Conservation (phyloP, 352 stramenopile species). For the Thraustochytrium striatum region DNA sequence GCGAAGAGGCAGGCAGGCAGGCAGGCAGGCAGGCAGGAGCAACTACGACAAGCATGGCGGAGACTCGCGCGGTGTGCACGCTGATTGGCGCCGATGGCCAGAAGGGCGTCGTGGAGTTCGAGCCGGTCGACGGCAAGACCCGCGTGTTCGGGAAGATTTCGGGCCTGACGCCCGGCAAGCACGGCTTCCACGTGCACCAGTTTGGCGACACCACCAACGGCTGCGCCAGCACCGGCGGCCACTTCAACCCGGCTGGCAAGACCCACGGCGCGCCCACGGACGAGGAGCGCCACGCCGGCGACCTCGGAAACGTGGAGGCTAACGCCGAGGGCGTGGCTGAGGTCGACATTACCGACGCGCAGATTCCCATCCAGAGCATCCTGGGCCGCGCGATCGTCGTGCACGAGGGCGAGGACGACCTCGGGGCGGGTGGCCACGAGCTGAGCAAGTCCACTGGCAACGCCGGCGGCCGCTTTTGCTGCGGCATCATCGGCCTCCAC, state of each 20-base stretch:
- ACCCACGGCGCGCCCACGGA: slow-evolving; percentile 90
- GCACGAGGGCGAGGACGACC: slow-evolving; percentile 89
- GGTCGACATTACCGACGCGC: slow-evolving; percentile 87
- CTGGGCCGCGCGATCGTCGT: slow-evolving; percentile 92
- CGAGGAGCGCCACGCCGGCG: slow-evolving; percentile 89
- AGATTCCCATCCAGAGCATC: slow-evolving; percentile 94
- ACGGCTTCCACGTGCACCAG: slow-evolving; percentile 47
- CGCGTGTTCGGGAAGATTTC: slow-evolving; percentile 29
- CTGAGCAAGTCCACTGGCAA: slow-evolving; percentile 55
- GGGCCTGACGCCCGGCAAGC: slow-evolving; percentile 43
- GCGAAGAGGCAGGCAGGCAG: neutral
- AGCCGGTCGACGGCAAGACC: neutral
- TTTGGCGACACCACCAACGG: slow-evolving; percentile 42
- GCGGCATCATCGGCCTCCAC: slow-evolving; percentile 42
- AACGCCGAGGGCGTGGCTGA: slow-evolving; percentile 74
- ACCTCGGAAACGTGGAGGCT: slow-evolving; percentile 68
- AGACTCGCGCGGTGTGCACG: neutral
- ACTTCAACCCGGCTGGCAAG: slow-evolving; percentile 62
- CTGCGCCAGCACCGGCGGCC: slow-evolving; percentile 36
- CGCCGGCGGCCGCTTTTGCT: slow-evolving; percentile 39
- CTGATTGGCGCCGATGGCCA: slow-evolving; percentile 35
- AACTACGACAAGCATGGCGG: neutral
- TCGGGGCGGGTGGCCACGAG: slow-evolving; percentile 92
- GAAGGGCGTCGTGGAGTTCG: slow-evolving; percentile 16
- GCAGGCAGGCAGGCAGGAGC: neutral